A percentile compares a stretch with the other conserved stretches of the same genome.
Evolutionary conservation across 805 yeast genomes (phyloP).

Genomic region (Maudiozyma turicensis): DNA sequence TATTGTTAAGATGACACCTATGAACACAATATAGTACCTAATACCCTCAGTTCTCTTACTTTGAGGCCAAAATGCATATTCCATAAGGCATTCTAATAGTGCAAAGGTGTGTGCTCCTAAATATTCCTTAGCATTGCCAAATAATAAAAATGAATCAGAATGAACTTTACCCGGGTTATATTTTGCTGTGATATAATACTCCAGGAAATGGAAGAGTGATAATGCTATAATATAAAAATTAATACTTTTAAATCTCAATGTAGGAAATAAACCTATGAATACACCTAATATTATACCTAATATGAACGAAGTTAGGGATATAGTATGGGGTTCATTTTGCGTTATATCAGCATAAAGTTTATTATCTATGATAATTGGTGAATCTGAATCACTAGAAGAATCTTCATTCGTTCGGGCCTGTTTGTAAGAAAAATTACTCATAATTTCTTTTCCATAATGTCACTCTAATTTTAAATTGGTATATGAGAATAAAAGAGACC

Average conservation of each 20-base stretch:
- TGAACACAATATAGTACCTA: slow-evolving; percentile 10
- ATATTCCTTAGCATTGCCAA: slow-evolving; percentile 51
- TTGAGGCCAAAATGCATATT: slow-evolving; percentile 33
- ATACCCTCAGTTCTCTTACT: slow-evolving; percentile 17
- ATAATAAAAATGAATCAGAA: slow-evolving; percentile 56
- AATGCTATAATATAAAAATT: slow-evolving; percentile 44
- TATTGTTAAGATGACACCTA: slow-evolving; percentile 40
- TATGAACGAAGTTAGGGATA: slow-evolving; percentile 35
- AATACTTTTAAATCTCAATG: slow-evolving; percentile 27
- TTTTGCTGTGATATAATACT: slow-evolving; percentile 69
- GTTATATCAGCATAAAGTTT: slow-evolving; percentile 27
- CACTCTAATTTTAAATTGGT: no score
- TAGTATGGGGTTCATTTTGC: slow-evolving; percentile 34
- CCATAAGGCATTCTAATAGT: slow-evolving; percentile 40
- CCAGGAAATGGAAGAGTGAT: slow-evolving; percentile 67
- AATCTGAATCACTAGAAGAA: not conserved
- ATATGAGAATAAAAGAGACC: no score
- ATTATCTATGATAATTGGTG: not conserved
- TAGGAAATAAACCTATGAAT: slow-evolving; percentile 25
- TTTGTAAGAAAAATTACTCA: no score
- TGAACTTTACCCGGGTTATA: slow-evolving; percentile 60
- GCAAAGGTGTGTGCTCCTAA: slow-evolving; percentile 48
- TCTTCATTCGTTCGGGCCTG: not conserved
- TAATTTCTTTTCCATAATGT: no score
- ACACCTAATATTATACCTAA: slow-evolving; percentile 38